Conservation (phyloP, 208 protist species). For the Phytomonas francai region DNA sequence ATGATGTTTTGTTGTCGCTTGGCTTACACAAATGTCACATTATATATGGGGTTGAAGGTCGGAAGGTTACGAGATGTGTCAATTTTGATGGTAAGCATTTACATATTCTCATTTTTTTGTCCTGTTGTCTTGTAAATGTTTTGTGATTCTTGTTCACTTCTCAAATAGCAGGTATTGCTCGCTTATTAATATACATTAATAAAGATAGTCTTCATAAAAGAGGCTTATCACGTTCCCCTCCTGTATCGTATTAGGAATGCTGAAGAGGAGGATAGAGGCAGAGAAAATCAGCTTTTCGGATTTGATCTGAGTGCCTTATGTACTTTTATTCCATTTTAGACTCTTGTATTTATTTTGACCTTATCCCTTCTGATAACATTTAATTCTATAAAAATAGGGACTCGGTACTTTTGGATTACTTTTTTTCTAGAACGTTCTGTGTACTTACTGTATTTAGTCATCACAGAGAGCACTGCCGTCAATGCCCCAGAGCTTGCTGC, state of each 20-base stretch:
- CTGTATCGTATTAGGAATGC: background rate
- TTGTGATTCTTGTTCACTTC: conserved; percentile 1
- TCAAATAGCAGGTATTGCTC: background rate
- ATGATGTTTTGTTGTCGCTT: background rate
- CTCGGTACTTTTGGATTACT: conserved; percentile 2
- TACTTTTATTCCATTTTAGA: background rate
- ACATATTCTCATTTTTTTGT: conserved; percentile 9
- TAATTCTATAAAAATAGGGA: background rate
- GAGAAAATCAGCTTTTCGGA: background rate
- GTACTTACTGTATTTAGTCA: background rate
- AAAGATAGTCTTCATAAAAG: conserved; percentile 1
- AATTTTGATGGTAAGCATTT: background rate
- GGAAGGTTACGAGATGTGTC: background rate
- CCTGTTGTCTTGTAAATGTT: conserved; percentile 9
- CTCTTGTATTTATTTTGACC: conserved; percentile 4
- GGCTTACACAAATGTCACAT: conserved; percentile 2
- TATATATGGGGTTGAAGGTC: background rate
- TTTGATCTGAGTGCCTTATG: background rate
- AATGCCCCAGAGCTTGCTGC: conserved; percentile 13
- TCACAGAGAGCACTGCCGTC: background rate
- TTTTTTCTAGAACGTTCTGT: conserved; percentile 1
- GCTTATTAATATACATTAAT: conserved; percentile 1
- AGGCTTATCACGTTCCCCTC: background rate
- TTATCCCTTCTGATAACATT: background rate
- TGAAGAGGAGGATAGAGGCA: background rate